Evolutionary conservation across 108 stramenopile genomes (phyloP).

Genomic region (Fragilaria radians): DNA sequence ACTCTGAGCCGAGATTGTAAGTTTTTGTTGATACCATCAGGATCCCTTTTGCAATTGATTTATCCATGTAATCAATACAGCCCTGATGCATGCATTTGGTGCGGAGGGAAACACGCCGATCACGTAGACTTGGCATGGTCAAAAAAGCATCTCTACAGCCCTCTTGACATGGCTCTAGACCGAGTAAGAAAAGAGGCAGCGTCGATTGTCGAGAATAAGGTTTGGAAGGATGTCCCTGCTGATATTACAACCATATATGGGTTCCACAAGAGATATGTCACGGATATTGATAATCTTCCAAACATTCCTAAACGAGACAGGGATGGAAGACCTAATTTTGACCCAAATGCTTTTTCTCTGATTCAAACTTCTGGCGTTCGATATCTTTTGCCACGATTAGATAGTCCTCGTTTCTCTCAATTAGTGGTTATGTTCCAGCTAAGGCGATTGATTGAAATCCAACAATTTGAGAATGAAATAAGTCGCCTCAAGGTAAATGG

Average conservation of each 20-base stretch:
- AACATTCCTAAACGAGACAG: neutral
- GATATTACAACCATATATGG: conserved; percentile 8
- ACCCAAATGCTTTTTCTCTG: neutral
- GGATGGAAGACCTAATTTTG: conserved; percentile 11
- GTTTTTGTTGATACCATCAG: conserved; percentile 19
- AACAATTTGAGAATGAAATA: conserved; percentile 7
- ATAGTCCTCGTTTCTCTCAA: neutral
- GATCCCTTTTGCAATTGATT: conserved; percentile 33
- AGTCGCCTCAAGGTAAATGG: neutral
- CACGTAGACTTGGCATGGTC: conserved; percentile 44
- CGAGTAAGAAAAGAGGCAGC: neutral
- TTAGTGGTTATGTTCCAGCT: neutral
- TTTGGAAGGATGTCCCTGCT: conserved; percentile 3
- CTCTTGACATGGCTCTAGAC: conserved; percentile 20
- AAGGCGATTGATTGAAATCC: neutral
- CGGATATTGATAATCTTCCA: conserved; percentile 19
- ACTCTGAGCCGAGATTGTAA: neutral
- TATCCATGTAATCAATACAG: conserved; percentile 33
- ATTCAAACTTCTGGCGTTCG: neutral
- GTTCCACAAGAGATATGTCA: conserved; percentile 38
- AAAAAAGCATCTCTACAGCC: conserved; percentile 28
- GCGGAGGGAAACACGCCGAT: conserved; percentile 42
- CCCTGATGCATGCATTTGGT: conserved; percentile 38
- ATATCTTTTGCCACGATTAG: neutral
- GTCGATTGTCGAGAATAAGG: conserved; percentile 2